Evolutionary conservation across 2,329 filamentous ascomycete genomes (phyloP).

Genomic region (Iodosphaeria phyllophila): DNA sequence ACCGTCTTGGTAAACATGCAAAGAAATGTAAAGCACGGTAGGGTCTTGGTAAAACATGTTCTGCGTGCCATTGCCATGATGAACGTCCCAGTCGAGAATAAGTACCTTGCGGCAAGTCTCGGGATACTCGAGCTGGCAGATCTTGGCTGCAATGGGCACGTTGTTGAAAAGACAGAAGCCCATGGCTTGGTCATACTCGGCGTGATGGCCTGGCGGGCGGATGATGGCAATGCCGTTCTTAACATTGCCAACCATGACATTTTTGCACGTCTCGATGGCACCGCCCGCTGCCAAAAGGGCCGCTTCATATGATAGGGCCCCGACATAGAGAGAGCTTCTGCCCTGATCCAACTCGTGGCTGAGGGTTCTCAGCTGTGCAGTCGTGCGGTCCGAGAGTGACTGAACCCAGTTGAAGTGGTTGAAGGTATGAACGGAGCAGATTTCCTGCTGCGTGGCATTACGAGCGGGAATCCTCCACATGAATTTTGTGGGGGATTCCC

Average conservation of each 20-base stretch:
- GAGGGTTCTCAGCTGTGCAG: slow-evolving; percentile 47
- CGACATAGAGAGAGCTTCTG: slow-evolving; percentile 67
- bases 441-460: slow-evolving; percentile 60
- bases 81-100: slow-evolving; percentile 81
- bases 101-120: slow-evolving; percentile 72
- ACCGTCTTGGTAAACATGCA: slow-evolving; percentile 76
- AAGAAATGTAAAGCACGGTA: slow-evolving; percentile 86
- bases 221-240: slow-evolving; percentile 96
- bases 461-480: slow-evolving; percentile 67
- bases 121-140: slow-evolving; percentile 68
- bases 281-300: slow-evolving; percentile 75
- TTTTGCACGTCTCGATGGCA: slow-evolving; percentile 87
- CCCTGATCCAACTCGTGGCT: slow-evolving; percentile 42
- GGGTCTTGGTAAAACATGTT: slow-evolving; percentile 92
- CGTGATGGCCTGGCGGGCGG: slow-evolving; percentile 86
- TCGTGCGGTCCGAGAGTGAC: slow-evolving; percentile 29
- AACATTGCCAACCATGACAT: slow-evolving; percentile 65
- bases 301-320: slow-evolving; percentile 62
- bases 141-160: slow-evolving; percentile 76
- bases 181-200: slow-evolving; percentile 69
- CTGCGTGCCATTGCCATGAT: slow-evolving; percentile 80
- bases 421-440: slow-evolving; percentile 60
- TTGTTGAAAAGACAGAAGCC: slow-evolving; percentile 98
- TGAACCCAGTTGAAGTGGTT: slow-evolving; percentile 67
- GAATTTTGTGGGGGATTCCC: slow-evolving; percentile 35